These are phyloP conservation scores for Noccaea caerulescens DNA, from an alignment of 345 rosid species.

Conservation along the genomic window DNA sequence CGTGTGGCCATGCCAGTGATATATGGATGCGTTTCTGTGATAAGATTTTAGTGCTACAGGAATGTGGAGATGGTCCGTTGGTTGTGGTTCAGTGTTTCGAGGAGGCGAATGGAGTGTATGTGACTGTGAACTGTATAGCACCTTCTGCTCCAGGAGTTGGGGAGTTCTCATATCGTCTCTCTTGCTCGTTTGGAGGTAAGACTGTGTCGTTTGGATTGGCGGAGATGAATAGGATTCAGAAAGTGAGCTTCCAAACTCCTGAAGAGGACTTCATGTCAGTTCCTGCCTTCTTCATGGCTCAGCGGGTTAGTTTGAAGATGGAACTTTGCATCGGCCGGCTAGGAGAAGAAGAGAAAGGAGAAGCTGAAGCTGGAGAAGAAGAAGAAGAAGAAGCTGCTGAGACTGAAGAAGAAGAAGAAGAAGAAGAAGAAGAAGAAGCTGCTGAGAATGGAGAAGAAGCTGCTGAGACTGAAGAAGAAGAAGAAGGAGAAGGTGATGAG, in stretches of 20 bases:
- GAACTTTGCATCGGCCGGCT: neutral
- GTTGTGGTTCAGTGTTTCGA: slow-evolving; percentile 33
- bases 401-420: neutral
- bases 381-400: neutral
- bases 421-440: neutral
- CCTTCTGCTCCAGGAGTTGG: neutral
- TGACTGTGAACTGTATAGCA: slow-evolving; percentile 34
- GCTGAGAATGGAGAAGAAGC: neutral
- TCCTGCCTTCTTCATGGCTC: neutral
- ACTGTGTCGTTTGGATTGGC: neutral
- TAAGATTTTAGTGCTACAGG: neutral
- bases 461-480: slow-evolving; percentile 1
- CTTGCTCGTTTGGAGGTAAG: neutral
- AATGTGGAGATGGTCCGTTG: neutral
- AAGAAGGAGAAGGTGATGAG: neutral
- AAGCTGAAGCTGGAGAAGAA: neutral
- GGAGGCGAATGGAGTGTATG: slow-evolving; percentile 17
- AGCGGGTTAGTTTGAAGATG: neutral
- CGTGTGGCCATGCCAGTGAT: neutral
- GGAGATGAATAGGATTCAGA: neutral
- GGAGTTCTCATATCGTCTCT: too few species aligned
- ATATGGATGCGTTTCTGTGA: neutral
- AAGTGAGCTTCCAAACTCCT: neutral
- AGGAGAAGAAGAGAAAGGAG: neutral
- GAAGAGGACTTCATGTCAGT: neutral